These are phyloP conservation scores for Ogataea glucozyma DNA, from an alignment of 805 yeast genomes.

Conservation along the genomic window DNA sequence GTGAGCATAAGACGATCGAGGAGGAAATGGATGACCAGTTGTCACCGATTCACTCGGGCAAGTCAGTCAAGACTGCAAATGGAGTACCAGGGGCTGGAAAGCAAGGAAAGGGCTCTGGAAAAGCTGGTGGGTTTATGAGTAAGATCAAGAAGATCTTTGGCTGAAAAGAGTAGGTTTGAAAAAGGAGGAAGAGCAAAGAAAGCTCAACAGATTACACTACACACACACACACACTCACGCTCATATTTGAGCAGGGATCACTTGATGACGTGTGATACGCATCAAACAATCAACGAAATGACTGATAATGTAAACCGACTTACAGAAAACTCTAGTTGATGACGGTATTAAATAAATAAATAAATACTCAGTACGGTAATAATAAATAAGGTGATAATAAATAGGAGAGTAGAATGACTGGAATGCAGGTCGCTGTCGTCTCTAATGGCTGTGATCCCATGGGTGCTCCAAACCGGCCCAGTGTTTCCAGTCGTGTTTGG, in stretches of 20 bases:
- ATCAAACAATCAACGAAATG: slow-evolving; percentile 1
- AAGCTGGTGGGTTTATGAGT: slow-evolving; percentile 16
- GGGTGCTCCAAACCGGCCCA: slow-evolving; percentile 53
- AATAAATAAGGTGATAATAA: background rate
- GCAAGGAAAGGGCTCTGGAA: background rate
- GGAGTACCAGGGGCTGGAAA: background rate
- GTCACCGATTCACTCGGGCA: slow-evolving; percentile 31
- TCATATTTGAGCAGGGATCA: background rate
- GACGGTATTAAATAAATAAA: slow-evolving; percentile 4
- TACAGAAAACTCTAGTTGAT: no score
- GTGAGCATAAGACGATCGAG: slow-evolving; percentile 37
- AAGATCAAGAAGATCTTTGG: slow-evolving; percentile 25
- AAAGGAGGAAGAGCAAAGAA: no score
- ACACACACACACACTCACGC: background rate
- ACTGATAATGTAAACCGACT: background rate
- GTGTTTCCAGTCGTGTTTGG: slow-evolving; percentile 68
- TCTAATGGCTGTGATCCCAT: slow-evolving; percentile 37
- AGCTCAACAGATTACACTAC: background rate
- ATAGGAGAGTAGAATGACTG: background rate
- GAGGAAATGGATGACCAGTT: slow-evolving; percentile 48
- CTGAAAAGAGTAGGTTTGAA: slow-evolving; percentile 2
- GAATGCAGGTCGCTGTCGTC: background rate
- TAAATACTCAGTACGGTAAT: background rate
- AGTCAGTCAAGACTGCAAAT: slow-evolving; percentile 4
- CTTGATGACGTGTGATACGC: slow-evolving; percentile 1